A percentile compares a stretch with the other conserved stretches of the same genome.
These are phyloP conservation scores for Aspergillus haitiensis DNA, from an alignment of 495 filamentous ascomycete species.

Conservation along the genomic window DNA sequence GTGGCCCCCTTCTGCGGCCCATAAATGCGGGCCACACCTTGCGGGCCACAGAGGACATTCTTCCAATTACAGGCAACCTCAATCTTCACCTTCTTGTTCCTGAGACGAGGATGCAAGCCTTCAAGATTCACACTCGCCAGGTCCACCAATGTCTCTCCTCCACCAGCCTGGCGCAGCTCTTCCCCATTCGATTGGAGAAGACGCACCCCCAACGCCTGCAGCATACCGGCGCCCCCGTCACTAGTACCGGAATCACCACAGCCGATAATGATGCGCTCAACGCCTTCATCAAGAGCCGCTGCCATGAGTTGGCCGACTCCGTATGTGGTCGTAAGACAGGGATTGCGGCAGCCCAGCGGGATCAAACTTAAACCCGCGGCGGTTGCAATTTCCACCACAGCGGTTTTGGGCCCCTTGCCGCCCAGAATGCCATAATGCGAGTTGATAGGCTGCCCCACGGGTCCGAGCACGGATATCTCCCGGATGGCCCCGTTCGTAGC, in stretches of 20 bases:
- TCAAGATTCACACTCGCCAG: constrained; percentile 9
- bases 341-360: constrained; percentile 10
- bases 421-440: constrained; percentile 18
- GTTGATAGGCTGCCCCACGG: constrained; percentile 1
- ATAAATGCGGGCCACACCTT: constrained; percentile 15
- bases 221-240: constrained; percentile 17
- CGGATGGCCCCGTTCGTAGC: constrained; percentile 8
- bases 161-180: constrained; percentile 3
- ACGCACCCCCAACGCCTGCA: constrained; percentile 14
- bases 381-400: constrained; percentile 17
- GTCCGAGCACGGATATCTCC: neutral
- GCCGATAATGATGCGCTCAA: constrained; percentile 15
- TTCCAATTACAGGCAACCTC: constrained; percentile 19
- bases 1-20: constrained; percentile 15
- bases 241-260: constrained; percentile 19
- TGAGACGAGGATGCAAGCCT: constrained; percentile 10
- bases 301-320: constrained; percentile 17
- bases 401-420: constrained; percentile 5
- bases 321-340: constrained; percentile 16
- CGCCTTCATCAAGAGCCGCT: constrained; percentile 14
- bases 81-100: constrained; percentile 4
- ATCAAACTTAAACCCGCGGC: constrained; percentile 16
- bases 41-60: constrained; percentile 17
- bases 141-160: constrained; percentile 7
- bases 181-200: constrained; percentile 2